phyloP scores from a whole-genome alignment of 176 grass and related monocot genomes.

The Eragrostis curvula region DNA sequence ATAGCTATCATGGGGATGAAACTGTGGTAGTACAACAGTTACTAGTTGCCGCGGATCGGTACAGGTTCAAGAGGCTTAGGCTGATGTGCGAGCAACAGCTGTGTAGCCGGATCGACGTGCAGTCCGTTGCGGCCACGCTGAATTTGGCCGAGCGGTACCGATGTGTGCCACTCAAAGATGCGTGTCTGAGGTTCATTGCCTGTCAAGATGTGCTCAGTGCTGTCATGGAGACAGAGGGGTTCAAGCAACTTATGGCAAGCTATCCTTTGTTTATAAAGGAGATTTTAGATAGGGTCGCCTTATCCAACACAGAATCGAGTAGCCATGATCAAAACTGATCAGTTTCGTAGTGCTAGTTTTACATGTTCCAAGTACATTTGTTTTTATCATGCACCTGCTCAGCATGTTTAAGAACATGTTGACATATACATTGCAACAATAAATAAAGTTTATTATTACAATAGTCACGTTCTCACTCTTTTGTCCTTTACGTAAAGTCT shows the following conservation, averaged over 20 bases:
- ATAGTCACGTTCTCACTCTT: no score
- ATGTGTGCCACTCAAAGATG: neutral
- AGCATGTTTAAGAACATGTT: no score
- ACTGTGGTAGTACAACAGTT: neutral
- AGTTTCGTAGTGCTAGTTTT: no score
- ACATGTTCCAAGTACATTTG: no score
- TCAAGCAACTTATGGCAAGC: slow-evolving; percentile 8
- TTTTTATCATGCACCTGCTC: no score
- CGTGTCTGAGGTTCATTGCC: slow-evolving; percentile 20
- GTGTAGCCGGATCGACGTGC: neutral
- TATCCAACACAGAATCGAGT: no score
- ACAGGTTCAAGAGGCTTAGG: slow-evolving; percentile 24
- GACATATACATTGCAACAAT: no score
- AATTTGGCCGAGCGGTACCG: slow-evolving; percentile 34
- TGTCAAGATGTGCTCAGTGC: neutral
- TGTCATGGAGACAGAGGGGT: neutral
- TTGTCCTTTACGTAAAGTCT: no score
- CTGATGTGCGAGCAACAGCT: slow-evolving; percentile 24
- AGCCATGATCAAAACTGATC: no score
- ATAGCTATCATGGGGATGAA: neutral
- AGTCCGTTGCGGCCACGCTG: neutral
- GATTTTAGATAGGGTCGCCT: neutral
- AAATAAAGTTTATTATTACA: no score
- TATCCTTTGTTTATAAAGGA: slow-evolving; percentile 13
- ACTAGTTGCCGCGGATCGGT: slow-evolving; percentile 18